phyloP scores from a whole-genome alignment of 305 asterid genomes.

The Solanum chacoense region DNA sequence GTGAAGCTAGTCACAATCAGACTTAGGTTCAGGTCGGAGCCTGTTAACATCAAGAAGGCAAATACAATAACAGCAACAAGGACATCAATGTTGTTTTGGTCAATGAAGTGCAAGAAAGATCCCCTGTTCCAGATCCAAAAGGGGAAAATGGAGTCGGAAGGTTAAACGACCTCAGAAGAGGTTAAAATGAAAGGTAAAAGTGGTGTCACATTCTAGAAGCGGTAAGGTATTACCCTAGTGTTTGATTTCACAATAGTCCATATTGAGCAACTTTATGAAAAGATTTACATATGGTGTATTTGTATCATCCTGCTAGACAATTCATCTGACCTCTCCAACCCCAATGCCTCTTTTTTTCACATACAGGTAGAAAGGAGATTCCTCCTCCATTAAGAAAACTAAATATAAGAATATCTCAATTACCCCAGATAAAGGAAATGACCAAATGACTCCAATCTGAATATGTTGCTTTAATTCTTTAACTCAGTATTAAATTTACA shows the following conservation, averaged over 20 bases:
- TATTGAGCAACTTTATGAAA: not conserved
- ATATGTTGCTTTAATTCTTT: not conserved
- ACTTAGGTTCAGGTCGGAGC: not conserved
- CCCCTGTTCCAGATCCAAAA: not conserved
- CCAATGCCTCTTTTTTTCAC: not conserved
- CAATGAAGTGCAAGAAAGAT: not conserved
- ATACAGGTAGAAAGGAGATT: not conserved
- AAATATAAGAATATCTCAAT: not conserved
- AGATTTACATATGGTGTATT: not conserved
- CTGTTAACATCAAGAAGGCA: not conserved
- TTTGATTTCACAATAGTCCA: not conserved
- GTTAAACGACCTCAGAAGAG: not conserved
- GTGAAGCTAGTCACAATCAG: conserved; percentile 7
- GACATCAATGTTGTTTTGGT: not conserved
- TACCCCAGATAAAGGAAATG: not conserved
- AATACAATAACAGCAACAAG: not conserved
- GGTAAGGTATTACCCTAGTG: not conserved
- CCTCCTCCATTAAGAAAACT: not conserved
- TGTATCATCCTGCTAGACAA: not conserved
- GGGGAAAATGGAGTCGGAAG: not conserved
- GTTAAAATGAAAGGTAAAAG: not conserved
- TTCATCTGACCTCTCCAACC: not conserved
- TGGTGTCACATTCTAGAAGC: not conserved
- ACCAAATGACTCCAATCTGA: not conserved
- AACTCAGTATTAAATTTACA: not conserved